Percentiles rank a stretch among this genome's conserved stretches.
Evolutionary conservation across 2,329 filamentous ascomycete genomes (phyloP).

Genomic region (Hypoxylon sp.): DNA sequence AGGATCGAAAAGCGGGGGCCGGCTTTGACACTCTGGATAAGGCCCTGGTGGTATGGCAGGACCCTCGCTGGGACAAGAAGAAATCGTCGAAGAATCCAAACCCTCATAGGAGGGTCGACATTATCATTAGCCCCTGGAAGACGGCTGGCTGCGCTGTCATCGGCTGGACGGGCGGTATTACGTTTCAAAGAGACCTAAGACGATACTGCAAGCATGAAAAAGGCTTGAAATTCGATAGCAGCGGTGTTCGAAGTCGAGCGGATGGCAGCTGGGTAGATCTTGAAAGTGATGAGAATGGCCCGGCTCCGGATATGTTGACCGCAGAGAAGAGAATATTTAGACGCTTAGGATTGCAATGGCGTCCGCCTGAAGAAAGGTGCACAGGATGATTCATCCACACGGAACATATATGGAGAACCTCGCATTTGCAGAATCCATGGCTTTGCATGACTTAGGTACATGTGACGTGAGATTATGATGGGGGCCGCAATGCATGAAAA

Average conservation of each 20-base stretch:
- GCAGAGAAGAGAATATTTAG: constrained; percentile 87
- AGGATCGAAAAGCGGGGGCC: constrained; percentile 60
- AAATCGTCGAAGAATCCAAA: constrained; percentile 74
- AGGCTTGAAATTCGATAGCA: constrained; percentile 90
- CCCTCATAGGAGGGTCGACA: constrained; percentile 88
- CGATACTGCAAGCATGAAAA: constrained; percentile 81
- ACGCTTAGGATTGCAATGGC: constrained; percentile 78
- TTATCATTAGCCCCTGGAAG: constrained; percentile 90
- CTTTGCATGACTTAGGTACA: not conserved
- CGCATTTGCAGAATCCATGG: not conserved
- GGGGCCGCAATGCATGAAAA: not conserved
- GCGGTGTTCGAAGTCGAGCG: constrained; percentile 78
- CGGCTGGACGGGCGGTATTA: constrained; percentile 91
- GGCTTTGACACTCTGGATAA: constrained; percentile 94
- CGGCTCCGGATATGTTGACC: constrained; percentile 74
- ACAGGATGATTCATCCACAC: constrained; percentile 59
- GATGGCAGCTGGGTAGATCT: constrained; percentile 78
- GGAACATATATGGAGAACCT: not conserved
- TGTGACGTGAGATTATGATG: not conserved
- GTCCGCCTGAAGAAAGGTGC: constrained; percentile 76
- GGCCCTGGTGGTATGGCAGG: constrained; percentile 92
- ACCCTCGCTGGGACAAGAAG: constrained; percentile 66
- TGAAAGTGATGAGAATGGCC: constrained; percentile 65
- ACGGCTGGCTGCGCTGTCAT: constrained; percentile 89
- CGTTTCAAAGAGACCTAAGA: constrained; percentile 88